phyloP scores from a whole-genome alignment of 2,329 filamentous ascomycete genomes.

The Cladosporium sp. region DNA sequence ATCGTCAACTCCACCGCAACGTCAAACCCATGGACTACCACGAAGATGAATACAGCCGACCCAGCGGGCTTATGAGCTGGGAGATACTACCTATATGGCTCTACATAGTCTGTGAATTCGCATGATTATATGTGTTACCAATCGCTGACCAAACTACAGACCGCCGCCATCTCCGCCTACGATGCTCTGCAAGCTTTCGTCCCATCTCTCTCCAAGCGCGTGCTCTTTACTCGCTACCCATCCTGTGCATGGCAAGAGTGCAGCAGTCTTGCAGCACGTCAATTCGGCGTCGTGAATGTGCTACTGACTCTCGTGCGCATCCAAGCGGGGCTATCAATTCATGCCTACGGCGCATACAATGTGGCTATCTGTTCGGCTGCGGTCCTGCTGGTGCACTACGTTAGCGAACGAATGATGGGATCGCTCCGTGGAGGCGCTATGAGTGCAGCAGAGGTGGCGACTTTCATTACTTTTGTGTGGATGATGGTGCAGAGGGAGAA shows the following conservation, averaged over 20 bases:
- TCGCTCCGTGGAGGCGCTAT: background rate
- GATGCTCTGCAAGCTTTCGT: background rate
- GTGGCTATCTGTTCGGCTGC: background rate
- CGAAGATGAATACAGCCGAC: background rate
- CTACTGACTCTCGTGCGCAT: conserved; percentile 1
- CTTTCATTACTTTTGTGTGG: conserved; percentile 2
- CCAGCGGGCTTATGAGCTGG: background rate
- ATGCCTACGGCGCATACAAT: conserved; percentile 1
- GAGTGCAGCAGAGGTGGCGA: background rate
- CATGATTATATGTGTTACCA: background rate
- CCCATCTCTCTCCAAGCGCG: conserved; percentile 3
- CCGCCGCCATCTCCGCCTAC: conserved; percentile 3
- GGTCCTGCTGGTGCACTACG: background rate
- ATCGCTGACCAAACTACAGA: background rate
- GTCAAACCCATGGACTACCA: background rate
- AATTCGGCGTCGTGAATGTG: background rate
- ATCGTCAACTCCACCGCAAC: background rate
- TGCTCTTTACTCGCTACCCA: background rate
- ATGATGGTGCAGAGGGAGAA: conserved; percentile 10
- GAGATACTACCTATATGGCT: conserved; percentile 3
- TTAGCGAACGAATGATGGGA: background rate
- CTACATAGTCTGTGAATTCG: background rate
- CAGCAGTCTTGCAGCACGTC: background rate
- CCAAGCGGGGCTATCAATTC: background rate
- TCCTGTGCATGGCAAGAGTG: background rate